Percentiles rank a stretch among this genome's conserved stretches.
Conservation (phyloP, 2,329 filamentous ascomycete species). For the Talaromyces verruculosus region DNA sequence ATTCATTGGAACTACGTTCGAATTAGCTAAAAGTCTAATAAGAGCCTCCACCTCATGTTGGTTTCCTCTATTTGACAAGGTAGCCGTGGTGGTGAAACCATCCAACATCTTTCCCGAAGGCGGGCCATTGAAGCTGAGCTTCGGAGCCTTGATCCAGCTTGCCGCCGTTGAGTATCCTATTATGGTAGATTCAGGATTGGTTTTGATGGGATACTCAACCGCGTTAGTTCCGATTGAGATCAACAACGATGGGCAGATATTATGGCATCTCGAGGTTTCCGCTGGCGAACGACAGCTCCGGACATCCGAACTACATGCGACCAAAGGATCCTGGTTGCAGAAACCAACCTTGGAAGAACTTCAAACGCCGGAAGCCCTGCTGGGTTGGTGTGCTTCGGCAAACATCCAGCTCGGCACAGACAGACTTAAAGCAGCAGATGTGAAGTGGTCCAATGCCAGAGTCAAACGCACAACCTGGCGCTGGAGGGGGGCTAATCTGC, state of each 20-base stretch:
- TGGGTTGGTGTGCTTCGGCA: not conserved
- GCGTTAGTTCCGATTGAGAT: not conserved
- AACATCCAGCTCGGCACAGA: not conserved
- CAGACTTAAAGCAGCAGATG: not conserved
- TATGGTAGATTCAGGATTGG: not conserved
- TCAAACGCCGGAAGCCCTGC: not conserved
- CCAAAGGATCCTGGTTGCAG: not conserved
- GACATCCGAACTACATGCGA: not conserved
- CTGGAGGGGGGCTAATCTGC: not conserved
- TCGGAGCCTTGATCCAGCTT: not conserved
- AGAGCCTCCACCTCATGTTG: not conserved
- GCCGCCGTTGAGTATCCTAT: not conserved
- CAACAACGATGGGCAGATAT: not conserved
- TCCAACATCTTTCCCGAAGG: not conserved
- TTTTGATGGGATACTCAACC: not conserved
- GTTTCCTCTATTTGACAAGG: not conserved
- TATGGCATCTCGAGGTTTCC: not conserved
- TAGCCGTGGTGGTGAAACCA: not conserved
- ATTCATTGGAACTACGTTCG: not conserved
- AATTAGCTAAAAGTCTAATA: not conserved
- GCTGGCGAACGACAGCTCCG: not conserved
- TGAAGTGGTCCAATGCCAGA: not conserved
- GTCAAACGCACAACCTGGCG: not conserved
- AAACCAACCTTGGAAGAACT: not conserved
- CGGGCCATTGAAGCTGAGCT: not conserved